Conservation (phyloP, 768 basidiomycete genomes). For the Leccinum arenicola region DNA sequence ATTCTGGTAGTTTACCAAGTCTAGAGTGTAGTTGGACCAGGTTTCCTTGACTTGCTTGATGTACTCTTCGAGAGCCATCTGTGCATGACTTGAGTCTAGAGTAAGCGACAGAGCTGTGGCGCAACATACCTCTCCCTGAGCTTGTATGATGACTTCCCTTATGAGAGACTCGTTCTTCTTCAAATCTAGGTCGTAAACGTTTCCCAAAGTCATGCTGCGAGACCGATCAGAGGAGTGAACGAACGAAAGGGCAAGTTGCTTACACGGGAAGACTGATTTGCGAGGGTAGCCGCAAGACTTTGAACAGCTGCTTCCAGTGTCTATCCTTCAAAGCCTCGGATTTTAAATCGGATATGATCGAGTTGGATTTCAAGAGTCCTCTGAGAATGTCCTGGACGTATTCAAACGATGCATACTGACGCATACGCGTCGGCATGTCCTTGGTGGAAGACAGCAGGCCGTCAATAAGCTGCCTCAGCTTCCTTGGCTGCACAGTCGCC, state of each 20-base stretch:
- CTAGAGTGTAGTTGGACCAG: slow-evolving; percentile 94
- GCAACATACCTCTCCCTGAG: slow-evolving; percentile 82
- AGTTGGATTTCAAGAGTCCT: slow-evolving; percentile 84
- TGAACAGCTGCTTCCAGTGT: slow-evolving; percentile 98
- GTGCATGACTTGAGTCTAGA: slow-evolving; percentile 19
- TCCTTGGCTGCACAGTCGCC: slow-evolving; percentile 92
- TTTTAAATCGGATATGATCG: slow-evolving; percentile 89
- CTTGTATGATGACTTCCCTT: slow-evolving; percentile 94
- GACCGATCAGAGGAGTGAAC: slow-evolving; percentile 4
- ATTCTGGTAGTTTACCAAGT: slow-evolving; percentile 97
- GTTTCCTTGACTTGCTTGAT: slow-evolving; percentile 95
- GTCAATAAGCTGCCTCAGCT: slow-evolving; percentile 91
- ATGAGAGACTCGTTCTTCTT: slow-evolving; percentile 89
- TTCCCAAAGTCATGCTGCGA: slow-evolving; percentile 85
- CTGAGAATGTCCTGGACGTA: slow-evolving; percentile 92
- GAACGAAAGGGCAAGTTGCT: slow-evolving; percentile 25
- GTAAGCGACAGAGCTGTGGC: slow-evolving; percentile 6
- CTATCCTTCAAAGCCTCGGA: slow-evolving; percentile 96
- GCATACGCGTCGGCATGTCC: slow-evolving; percentile 99
- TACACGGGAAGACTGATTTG: slow-evolving; percentile 77
- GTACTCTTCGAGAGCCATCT: slow-evolving; percentile 96
- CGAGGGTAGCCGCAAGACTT: slow-evolving; percentile 70
- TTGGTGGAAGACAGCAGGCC: slow-evolving; percentile 89
- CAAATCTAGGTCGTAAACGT: slow-evolving; percentile 95
- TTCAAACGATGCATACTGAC: slow-evolving; percentile 98